Percentiles rank a stretch among this genome's conserved stretches.
These are phyloP conservation scores for Urtica urens DNA, from an alignment of 306 rosid genomes.

Conservation along the genomic window DNA sequence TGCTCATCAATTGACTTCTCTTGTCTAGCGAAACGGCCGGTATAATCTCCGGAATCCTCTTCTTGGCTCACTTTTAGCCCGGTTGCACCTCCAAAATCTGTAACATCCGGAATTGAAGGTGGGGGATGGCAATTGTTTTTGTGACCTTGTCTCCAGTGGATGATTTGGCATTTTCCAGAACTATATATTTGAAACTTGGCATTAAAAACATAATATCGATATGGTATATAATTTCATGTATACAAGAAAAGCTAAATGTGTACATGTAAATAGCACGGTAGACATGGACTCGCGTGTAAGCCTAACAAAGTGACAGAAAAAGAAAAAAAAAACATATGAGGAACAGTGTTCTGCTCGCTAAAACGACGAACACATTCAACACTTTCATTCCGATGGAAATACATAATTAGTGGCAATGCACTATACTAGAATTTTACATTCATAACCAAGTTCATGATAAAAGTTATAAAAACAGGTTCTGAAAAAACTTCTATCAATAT, in stretches of 20 bases:
- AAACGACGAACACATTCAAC: too few species aligned
- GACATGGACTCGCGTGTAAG: too few species aligned
- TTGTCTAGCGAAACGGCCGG: constrained; percentile 16
- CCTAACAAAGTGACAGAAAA: too few species aligned
- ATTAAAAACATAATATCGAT: constrained; percentile 5
- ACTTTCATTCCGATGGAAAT: too few species aligned
- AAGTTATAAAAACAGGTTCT: too few species aligned
- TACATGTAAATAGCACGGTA: too few species aligned
- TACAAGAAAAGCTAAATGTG: not conserved
- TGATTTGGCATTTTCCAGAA: constrained; percentile 76
- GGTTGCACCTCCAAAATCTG: constrained; percentile 20
- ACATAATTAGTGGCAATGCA: too few species aligned
- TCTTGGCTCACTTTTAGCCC: constrained; percentile 25
- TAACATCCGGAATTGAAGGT: constrained; percentile 6
- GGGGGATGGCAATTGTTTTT: constrained; percentile 70
- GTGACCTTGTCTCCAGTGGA: constrained; percentile 96
- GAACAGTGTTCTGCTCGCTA: not conserved
- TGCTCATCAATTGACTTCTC: constrained; percentile 11
- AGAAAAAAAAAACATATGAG: not conserved
- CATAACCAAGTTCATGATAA: too few species aligned
- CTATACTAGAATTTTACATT: too few species aligned
- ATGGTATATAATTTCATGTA: not conserved
- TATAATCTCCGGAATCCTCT: constrained; percentile 21
- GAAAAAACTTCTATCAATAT: too few species aligned
- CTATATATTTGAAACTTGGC: constrained; percentile 32